A percentile compares a stretch with the other conserved stretches of the same genome.
Evolutionary conservation across 352 stramenopile species (phyloP).

Genomic region (Phytophthora tentaculata): DNA sequence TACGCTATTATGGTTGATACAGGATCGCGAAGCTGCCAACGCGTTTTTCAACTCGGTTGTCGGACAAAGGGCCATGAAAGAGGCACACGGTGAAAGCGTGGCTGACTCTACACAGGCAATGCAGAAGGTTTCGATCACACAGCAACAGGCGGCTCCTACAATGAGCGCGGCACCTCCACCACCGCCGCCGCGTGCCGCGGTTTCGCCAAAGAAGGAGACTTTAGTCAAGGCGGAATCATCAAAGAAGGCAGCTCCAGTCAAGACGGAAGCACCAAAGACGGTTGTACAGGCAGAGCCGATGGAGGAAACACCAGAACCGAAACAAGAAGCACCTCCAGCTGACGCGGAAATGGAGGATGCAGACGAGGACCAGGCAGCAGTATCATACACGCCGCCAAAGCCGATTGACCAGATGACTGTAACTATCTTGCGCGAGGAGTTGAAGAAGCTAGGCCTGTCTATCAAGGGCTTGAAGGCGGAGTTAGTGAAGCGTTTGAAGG

Average conservation of each 20-base stretch:
- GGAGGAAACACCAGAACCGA: slow-evolving; percentile 25
- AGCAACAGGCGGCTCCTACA: slow-evolving; percentile 25
- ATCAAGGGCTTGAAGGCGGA: slow-evolving; percentile 89
- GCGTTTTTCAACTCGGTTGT: slow-evolving; percentile 81
- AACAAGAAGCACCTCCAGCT: slow-evolving; percentile 22
- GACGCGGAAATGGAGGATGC: slow-evolving; percentile 71
- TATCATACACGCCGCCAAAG: slow-evolving; percentile 70
- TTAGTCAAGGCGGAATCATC: slow-evolving; percentile 17
- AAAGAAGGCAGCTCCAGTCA: slow-evolving; percentile 23
- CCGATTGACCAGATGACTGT: slow-evolving; percentile 84
- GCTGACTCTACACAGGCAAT: slow-evolving; percentile 53
- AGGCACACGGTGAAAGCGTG: slow-evolving; percentile 50
- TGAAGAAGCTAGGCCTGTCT: slow-evolving; percentile 77
- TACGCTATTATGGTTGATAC: slow-evolving; percentile 14
- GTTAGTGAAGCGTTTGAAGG: slow-evolving; percentile 80
- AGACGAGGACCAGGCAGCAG: slow-evolving; percentile 31
- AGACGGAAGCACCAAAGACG: slow-evolving; percentile 32
- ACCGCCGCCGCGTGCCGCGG: slow-evolving; percentile 30
- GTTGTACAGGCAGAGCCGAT: slow-evolving; percentile 23
- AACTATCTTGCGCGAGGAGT: slow-evolving; percentile 63
- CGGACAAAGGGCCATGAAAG: slow-evolving; percentile 68
- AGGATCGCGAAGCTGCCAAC: slow-evolving; percentile 80
- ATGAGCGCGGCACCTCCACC: slow-evolving; percentile 34
- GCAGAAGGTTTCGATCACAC: slow-evolving; percentile 45
- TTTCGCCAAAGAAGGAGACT: slow-evolving; percentile 20